Evolutionary conservation across 139 green algal species (phyloP).

Genomic region (Axilococcus clingmanii): DNA sequence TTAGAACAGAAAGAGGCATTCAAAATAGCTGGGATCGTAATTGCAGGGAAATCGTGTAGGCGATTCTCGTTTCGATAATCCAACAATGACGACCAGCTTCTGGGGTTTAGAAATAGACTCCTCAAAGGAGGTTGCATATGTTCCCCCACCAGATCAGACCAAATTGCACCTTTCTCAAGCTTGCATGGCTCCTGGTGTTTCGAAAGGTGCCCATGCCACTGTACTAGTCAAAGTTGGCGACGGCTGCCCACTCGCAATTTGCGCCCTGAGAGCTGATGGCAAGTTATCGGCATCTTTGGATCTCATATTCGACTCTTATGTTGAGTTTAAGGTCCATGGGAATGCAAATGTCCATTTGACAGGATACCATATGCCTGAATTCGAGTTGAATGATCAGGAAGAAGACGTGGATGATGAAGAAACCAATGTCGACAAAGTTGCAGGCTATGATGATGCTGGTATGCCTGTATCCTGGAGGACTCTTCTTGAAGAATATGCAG

Average conservation of each 20-base stretch:
- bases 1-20: too few species aligned
- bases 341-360: conserved; percentile 54
- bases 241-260: conserved; percentile 35
- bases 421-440: background rate
- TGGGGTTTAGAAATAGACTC: conserved; percentile 57
- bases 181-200: conserved; percentile 19
- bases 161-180: conserved; percentile 66
- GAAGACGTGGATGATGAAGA: conserved; percentile 23
- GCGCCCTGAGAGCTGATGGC: conserved; percentile 42
- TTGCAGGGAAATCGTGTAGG: too few species aligned
- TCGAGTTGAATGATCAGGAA: conserved; percentile 22
- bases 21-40: too few species aligned
- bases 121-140: conserved; percentile 45
- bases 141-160: conserved; percentile 49
- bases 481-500: conserved; percentile 4
- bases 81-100: conserved; percentile 34
- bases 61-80: too few species aligned
- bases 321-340: conserved; percentile 62
- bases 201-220: conserved; percentile 2
- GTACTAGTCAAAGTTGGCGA: conserved; percentile 32
- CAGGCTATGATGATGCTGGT: conserved; percentile 1
- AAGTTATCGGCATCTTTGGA: conserved; percentile 52
- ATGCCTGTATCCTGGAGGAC: conserved; percentile 8
- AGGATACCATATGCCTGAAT: conserved; percentile 64
- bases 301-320: conserved; percentile 62